Evolutionary conservation across 345 rosid species (phyloP).

Genomic region (Noccaea bulbosa): DNA sequence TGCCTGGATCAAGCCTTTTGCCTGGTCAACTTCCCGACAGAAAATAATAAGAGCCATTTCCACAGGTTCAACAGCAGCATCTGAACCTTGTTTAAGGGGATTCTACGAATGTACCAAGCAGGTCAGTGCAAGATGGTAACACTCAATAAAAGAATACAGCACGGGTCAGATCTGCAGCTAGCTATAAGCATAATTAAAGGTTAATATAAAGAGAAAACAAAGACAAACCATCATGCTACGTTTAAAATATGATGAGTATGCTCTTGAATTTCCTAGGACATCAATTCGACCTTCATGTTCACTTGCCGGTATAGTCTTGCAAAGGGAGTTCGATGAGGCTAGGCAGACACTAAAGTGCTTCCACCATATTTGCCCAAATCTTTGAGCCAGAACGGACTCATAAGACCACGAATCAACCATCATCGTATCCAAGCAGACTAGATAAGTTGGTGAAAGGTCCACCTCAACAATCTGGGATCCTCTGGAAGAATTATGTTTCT

Average conservation of each 20-base stretch:
- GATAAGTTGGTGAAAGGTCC: conserved; percentile 66
- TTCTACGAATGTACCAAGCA: conserved; percentile 59
- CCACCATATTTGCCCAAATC: conserved; percentile 64
- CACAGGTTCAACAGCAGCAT: conserved; percentile 53
- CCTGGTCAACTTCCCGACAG: conserved; percentile 61
- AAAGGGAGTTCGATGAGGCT: conserved; percentile 59
- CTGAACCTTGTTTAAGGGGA: conserved; percentile 57
- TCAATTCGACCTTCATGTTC: conserved; percentile 77
- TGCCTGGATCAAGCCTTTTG: conserved; percentile 75
- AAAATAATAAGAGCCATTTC: conserved; percentile 79
- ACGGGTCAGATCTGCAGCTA: conserved; percentile 24
- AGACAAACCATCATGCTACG: conserved; percentile 73
- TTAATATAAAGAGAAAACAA: conserved; percentile 31
- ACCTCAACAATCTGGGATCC: conserved; percentile 43
- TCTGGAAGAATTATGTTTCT: conserved; percentile 38
- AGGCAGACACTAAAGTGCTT: conserved; percentile 74
- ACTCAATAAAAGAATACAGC: conserved; percentile 23
- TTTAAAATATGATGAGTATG: conserved; percentile 67
- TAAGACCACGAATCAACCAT: conserved; percentile 58
- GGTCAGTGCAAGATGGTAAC: conserved; percentile 37
- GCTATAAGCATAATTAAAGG: conserved; percentile 25
- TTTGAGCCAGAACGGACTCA: conserved; percentile 57
- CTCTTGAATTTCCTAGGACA: conserved; percentile 58
- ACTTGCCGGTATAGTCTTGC: conserved; percentile 53
- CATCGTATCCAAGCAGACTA: conserved; percentile 73